Percentiles rank a stretch among this genome's conserved stretches.
Conservation (phyloP, 192 early-diverging fungal genomes). For the Podila epicladia region DNA sequence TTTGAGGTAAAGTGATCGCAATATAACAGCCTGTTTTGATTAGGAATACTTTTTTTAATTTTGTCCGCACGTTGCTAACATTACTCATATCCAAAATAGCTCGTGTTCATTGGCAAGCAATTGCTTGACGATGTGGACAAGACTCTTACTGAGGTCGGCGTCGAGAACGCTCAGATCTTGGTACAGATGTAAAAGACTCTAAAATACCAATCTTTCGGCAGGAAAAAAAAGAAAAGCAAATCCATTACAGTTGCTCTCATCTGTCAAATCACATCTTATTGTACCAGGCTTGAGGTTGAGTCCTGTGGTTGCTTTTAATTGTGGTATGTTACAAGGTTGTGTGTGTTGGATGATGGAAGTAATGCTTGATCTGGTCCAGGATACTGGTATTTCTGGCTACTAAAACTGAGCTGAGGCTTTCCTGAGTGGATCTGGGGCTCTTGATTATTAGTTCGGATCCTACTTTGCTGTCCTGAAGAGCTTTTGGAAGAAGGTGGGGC, state of each 20-base stretch:
- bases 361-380: background rate
- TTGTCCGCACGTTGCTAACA: background rate
- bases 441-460: background rate
- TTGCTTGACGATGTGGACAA: slow-evolving; percentile 72
- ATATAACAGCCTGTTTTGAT: too few relatives aligned
- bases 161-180: slow-evolving; percentile 67
- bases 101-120: slow-evolving; percentile 74
- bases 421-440: background rate
- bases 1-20: slow-evolving; percentile 72
- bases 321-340: background rate
- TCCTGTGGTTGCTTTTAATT: too few relatives aligned
- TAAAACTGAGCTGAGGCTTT: background rate
- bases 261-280: too few relatives aligned
- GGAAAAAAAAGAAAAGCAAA: background rate
- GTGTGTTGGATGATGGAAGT: background rate
- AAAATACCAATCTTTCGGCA: background rate
- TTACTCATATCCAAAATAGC: slow-evolving; percentile 42
- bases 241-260: background rate
- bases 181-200: slow-evolving; percentile 48
- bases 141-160: slow-evolving; percentile 78
- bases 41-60: background rate
- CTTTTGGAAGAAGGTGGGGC: slow-evolving; percentile 42
- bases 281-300: too few relatives aligned
- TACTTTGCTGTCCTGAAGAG: slow-evolving; percentile 46
- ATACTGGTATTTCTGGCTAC: background rate